phyloP scores from a whole-genome alignment of 768 basidiomycete species.

The Floccularia luteovirens region DNA sequence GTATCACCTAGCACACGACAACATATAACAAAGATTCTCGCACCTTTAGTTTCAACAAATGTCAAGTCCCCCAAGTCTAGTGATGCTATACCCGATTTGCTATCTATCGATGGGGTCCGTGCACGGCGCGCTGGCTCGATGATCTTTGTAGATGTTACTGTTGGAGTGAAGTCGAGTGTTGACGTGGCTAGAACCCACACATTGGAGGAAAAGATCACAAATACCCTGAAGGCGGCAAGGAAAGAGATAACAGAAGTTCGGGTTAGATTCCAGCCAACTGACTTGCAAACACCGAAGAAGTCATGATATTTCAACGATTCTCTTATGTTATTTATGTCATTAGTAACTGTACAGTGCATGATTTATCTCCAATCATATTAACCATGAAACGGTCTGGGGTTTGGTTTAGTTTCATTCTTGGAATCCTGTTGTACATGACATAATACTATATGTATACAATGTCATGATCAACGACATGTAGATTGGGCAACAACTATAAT shows the following conservation, averaged over 20 bases:
- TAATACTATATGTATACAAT: too few relatives aligned
- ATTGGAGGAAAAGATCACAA: constrained; percentile 56
- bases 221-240: constrained; percentile 43
- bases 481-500: too few relatives aligned
- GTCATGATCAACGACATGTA: too few relatives aligned
- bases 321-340: not conserved
- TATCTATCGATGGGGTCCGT: constrained; percentile 47
- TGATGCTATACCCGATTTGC: constrained; percentile 20
- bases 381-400: not conserved
- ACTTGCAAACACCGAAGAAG: too few relatives aligned
- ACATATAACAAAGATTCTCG: constrained; percentile 47
- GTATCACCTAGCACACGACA: constrained; percentile 48
- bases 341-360: not conserved
- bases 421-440: too few relatives aligned
- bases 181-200: constrained; percentile 50
- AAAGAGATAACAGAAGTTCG: constrained; percentile 70
- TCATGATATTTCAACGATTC: not conserved
- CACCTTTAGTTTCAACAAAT: constrained; percentile 38
- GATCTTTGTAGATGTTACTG: constrained; percentile 78
- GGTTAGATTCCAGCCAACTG: constrained; percentile 53
- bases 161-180: constrained; percentile 53
- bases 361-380: not conserved
- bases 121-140: constrained; percentile 76
- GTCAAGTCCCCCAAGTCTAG: constrained; percentile 7
- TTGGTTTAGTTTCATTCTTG: too few relatives aligned